A percentile compares a stretch with the other conserved stretches of the same genome.
Conservation (phyloP, 2,329 filamentous ascomycete genomes). For the Rugonectria rugulosa region DNA sequence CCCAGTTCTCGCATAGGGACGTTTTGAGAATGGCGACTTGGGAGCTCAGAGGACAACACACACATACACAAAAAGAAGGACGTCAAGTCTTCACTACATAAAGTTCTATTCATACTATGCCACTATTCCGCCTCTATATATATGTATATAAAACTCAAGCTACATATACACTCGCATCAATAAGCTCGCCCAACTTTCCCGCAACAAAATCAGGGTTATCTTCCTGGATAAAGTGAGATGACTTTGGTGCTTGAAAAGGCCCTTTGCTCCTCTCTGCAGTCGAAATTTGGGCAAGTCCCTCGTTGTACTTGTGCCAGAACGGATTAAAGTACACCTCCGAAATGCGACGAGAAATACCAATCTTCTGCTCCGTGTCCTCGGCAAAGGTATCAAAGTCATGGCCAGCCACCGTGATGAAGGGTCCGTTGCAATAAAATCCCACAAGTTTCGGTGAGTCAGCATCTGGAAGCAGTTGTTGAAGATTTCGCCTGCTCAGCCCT, state of each 20-base stretch:
- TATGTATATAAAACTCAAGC: too few relatives aligned
- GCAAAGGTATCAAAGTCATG: constrained; percentile 35
- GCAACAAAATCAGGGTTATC: constrained; percentile 59
- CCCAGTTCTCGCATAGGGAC: too few relatives aligned
- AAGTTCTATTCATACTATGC: too few relatives aligned
- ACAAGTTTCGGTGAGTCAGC: constrained; percentile 23
- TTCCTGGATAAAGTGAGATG: constrained; percentile 52
- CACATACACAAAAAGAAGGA: too few relatives aligned
- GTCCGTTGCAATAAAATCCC: neutral
- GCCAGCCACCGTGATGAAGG: constrained; percentile 31
- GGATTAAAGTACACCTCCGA: constrained; percentile 58
- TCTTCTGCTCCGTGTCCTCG: constrained; percentile 1
- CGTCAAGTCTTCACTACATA: too few relatives aligned
- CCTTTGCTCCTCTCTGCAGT: constrained; percentile 45
- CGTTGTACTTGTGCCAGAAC: constrained; percentile 61
- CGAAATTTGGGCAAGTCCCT: constrained; percentile 56
- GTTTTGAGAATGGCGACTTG: too few relatives aligned
- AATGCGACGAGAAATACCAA: constrained; percentile 43
- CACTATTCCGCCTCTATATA: too few relatives aligned
- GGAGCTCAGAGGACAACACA: too few relatives aligned
- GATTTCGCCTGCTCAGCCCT: constrained; percentile 29
- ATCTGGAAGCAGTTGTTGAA: constrained; percentile 26
- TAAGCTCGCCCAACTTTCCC: constrained; percentile 4
- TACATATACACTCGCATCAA: too few relatives aligned
- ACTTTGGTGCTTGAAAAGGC: constrained; percentile 21